phyloP scores from a whole-genome alignment of 2,329 filamentous ascomycete species.

The Ophiocordyceps camponoti-leonardi region DNA sequence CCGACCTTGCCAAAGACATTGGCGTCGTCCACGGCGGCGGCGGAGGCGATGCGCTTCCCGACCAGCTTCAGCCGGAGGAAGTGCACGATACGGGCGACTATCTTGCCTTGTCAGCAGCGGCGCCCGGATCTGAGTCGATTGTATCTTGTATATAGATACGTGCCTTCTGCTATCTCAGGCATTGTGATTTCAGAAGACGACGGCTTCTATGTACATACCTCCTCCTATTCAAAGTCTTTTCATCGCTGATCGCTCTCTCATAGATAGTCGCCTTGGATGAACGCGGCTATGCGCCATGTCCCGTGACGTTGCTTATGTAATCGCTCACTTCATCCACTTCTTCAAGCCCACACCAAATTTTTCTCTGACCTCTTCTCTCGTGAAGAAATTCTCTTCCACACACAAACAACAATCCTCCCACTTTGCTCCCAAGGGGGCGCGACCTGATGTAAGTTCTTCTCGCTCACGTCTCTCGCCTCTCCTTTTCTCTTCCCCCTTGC shows the following conservation, averaged over 20 bases:
- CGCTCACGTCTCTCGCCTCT: background rate
- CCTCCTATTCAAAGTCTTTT: too few species aligned
- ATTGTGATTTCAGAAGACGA: slow-evolving; percentile 15
- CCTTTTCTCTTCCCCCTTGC: slow-evolving; percentile 13
- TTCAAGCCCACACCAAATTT: background rate
- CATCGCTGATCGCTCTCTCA: background rate
- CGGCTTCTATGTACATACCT: too few species aligned
- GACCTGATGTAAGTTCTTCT: background rate
- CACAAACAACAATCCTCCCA: too few species aligned
- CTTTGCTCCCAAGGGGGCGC: background rate
- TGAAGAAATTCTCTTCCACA: background rate
- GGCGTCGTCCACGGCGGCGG: slow-evolving; percentile 58
- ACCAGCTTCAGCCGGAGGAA: slow-evolving; percentile 72
- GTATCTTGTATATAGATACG: too few species aligned
- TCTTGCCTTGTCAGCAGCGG: background rate
- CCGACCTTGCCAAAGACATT: slow-evolving; percentile 87
- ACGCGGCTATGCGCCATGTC: slow-evolving; percentile 13
- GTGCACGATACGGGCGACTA: slow-evolving; percentile 71
- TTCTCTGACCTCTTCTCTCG: background rate
- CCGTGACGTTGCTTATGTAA: slow-evolving; percentile 7
- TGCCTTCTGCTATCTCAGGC: slow-evolving; percentile 48
- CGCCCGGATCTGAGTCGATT: background rate
- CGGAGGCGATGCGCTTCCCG: slow-evolving; percentile 58
- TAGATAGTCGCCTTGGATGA: background rate
- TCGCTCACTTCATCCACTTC: background rate